These are phyloP conservation scores for Prillingera fragicola DNA, from an alignment of 1,284 basidiomycete species.

Conservation along the genomic window DNA sequence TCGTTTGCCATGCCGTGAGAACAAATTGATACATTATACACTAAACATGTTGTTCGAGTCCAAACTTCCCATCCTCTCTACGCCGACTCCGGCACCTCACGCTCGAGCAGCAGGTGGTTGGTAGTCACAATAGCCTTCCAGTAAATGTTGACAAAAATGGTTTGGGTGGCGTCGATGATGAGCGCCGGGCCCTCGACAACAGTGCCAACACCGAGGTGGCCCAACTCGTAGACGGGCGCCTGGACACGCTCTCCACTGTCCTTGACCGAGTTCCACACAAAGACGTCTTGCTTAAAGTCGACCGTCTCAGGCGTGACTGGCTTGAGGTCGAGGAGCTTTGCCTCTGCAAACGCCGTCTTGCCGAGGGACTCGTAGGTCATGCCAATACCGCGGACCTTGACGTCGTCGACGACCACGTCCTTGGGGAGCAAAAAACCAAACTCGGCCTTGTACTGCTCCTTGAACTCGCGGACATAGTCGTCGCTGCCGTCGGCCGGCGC, in stretches of 20 bases:
- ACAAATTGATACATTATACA: no score
- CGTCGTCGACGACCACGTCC: constrained; percentile 77
- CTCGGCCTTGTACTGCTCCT: constrained; percentile 66
- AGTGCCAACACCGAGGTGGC: constrained; percentile 63
- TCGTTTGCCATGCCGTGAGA: no score
- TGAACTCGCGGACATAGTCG: constrained; percentile 76
- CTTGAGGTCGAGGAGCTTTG: constrained; percentile 40
- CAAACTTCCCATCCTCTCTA: no score
- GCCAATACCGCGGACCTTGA: constrained; percentile 74
- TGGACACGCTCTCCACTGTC: constrained; percentile 47
- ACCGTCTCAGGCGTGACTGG: constrained; percentile 43
- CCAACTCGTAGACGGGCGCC: constrained; percentile 73
- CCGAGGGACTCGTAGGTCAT: constrained; percentile 82
- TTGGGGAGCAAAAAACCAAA: constrained; percentile 90
- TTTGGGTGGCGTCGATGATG: constrained; percentile 41
- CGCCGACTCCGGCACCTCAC: neutral
- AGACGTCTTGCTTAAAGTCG: constrained; percentile 26
- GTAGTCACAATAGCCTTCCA: constrained; percentile 17
- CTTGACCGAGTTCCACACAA: constrained; percentile 15
- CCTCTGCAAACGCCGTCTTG: constrained; percentile 70
- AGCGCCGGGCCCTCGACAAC: constrained; percentile 51
- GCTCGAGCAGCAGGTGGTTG: constrained; percentile 11
- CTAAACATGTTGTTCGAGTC: no score
- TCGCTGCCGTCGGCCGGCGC: constrained; percentile 52
- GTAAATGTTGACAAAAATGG: constrained; percentile 42